Percentiles rank a stretch among this genome's conserved stretches.
Evolutionary conservation across 2,329 filamentous ascomycete genomes (phyloP).

Genomic region (Penicillium oxalicum): DNA sequence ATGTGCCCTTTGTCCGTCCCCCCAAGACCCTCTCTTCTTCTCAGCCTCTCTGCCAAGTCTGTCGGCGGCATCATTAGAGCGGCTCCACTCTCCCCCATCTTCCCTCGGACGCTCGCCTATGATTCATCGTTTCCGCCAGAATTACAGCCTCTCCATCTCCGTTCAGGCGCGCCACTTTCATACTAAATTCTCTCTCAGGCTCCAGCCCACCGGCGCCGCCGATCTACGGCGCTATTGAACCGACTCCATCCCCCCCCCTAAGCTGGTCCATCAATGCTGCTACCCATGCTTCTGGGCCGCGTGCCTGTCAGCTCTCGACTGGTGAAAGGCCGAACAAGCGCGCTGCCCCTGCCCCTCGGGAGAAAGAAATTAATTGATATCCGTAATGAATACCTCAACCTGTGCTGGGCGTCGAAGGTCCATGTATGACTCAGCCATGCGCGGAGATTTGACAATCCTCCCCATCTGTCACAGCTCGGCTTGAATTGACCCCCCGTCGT

Average conservation of each 20-base stretch:
- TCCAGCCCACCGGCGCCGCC: conserved; percentile 7
- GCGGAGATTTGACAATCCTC: too few relatives aligned
- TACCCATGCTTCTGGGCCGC: conserved; percentile 10
- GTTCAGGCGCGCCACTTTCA: conserved; percentile 8
- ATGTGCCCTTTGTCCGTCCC: not conserved
- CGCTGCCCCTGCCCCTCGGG: not conserved
- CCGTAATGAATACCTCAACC: too few relatives aligned
- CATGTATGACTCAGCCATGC: too few relatives aligned
- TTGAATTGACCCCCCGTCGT: too few relatives aligned
- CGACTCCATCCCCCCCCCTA: too few relatives aligned
- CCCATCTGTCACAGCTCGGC: too few relatives aligned
- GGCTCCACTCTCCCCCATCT: not conserved
- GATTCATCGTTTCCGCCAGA: not conserved
- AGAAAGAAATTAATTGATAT: too few relatives aligned
- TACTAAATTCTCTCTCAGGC: conserved; percentile 7
- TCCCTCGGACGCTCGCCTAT: not conserved
- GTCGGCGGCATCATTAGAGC: not conserved
- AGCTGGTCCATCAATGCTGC: not conserved
- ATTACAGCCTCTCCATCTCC: not conserved
- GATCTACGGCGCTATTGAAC: conserved; percentile 24
- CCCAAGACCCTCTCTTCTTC: not conserved
- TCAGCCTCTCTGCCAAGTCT: not conserved
- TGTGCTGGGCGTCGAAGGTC: too few relatives aligned
- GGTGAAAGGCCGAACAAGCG: not conserved
- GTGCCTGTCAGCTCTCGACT: conserved; percentile 16